Conservation (phyloP, 176 grass and related monocot species). For the Canna indica region DNA sequence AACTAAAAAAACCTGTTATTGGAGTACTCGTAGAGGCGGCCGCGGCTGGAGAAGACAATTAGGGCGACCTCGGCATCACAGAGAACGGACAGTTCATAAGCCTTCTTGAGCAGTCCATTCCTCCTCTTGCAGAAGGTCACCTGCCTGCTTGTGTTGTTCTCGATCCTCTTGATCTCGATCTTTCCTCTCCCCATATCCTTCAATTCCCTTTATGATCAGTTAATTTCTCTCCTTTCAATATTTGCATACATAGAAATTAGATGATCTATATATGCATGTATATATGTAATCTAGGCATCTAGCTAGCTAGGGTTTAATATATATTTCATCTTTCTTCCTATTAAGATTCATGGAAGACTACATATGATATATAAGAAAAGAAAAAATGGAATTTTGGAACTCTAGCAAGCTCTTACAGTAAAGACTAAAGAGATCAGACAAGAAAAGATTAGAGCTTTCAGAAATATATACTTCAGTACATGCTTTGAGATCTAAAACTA, state of each 20-base stretch:
- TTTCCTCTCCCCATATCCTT: conserved; percentile 41
- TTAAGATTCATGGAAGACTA: too few species aligned
- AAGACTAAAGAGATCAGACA: too few species aligned
- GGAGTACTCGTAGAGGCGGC: conserved; percentile 46
- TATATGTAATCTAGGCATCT: too few species aligned
- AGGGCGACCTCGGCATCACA: conserved; percentile 47
- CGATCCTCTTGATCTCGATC: conserved; percentile 54
- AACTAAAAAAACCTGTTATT: conserved; percentile 48
- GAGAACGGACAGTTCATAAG: conserved; percentile 38
- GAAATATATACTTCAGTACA: too few species aligned
- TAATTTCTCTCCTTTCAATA: too few species aligned
- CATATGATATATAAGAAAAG: too few species aligned
- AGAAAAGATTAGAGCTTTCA: not conserved
- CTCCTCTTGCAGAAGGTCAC: conserved; percentile 51
- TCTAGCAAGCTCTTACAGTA: too few species aligned
- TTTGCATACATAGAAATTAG: too few species aligned
- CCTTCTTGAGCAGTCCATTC: conserved; percentile 45
- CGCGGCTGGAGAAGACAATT: conserved; percentile 37
- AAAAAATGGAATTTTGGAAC: too few species aligned
- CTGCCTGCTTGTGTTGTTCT: conserved; percentile 47
- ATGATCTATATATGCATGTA: too few species aligned
- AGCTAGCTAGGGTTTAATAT: not conserved
- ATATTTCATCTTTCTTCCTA: not conserved
- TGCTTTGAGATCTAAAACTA: too few species aligned
- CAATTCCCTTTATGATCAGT: not conserved